These are phyloP conservation scores for Cladosporium sp. DNA, from an alignment of 2,329 filamentous ascomycete species.

Conservation along the genomic window DNA sequence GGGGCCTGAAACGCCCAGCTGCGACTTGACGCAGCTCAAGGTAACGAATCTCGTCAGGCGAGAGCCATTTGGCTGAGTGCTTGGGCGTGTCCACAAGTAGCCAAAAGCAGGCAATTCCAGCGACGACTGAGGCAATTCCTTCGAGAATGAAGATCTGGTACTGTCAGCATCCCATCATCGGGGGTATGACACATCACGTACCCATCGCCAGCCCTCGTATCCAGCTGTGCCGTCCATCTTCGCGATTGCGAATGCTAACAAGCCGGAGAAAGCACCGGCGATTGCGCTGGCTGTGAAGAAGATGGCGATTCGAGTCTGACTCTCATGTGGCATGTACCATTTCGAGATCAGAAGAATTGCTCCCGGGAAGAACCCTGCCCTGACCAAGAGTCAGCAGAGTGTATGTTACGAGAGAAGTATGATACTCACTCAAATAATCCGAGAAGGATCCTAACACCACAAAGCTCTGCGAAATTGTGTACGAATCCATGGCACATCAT, in stretches of 20 bases:
- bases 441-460: slow-evolving; percentile 34
- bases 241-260: slow-evolving; percentile 48
- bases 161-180: background rate
- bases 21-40: slow-evolving; percentile 7
- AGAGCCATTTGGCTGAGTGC: slow-evolving; percentile 53
- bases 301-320: slow-evolving; percentile 27
- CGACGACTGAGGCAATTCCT: slow-evolving; percentile 32
- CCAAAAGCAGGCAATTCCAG: slow-evolving; percentile 37
- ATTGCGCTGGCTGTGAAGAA: slow-evolving; percentile 34
- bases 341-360: slow-evolving; percentile 23
- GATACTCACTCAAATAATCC: slow-evolving; percentile 34
- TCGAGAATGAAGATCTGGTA: slow-evolving; percentile 18
- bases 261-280: slow-evolving; percentile 47
- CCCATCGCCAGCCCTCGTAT: slow-evolving; percentile 37
- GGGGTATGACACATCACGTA: background rate
- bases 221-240: slow-evolving; percentile 31
- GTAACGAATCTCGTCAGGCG: slow-evolving; percentile 31
- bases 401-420: slow-evolving; percentile 13
- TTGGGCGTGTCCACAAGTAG: slow-evolving; percentile 57
- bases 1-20: slow-evolving; percentile 6
- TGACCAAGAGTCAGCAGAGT: slow-evolving; percentile 38
- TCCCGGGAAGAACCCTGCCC: slow-evolving; percentile 57
- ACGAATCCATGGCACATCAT: slow-evolving; percentile 44
- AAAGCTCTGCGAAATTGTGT: slow-evolving; percentile 36
- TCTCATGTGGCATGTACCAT: slow-evolving; percentile 33